phyloP scores from a whole-genome alignment of 345 rosid genomes.

The Durio zibethinus region DNA sequence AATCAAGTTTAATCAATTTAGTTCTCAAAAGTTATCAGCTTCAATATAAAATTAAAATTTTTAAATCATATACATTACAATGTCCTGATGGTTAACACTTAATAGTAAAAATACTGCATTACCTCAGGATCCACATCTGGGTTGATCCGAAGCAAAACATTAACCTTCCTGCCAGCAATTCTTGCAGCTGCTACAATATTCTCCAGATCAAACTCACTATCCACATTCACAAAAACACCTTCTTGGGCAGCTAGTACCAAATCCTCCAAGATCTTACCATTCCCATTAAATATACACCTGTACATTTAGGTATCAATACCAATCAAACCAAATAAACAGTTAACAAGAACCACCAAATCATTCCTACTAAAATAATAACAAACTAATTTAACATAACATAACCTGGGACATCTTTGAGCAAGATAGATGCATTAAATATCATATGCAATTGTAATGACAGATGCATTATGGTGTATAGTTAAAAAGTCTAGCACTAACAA shows the following conservation, averaged over 20 bases:
- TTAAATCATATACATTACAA: neutral
- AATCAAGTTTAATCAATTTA: neutral
- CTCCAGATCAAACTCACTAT: conserved; percentile 95
- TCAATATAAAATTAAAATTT: neutral
- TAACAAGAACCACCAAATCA: neutral
- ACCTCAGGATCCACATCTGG: conserved; percentile 99
- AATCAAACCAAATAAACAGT: conserved; percentile 3
- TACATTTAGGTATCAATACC: neutral
- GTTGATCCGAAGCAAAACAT: conserved; percentile 92
- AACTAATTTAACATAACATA: neutral
- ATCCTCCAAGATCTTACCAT: conserved; percentile 91
- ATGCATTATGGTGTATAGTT: neutral
- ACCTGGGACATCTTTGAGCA: neutral
- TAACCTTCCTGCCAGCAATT: conserved; percentile 79
- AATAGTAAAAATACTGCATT: neutral
- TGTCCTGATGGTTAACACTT: neutral
- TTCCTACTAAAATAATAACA: conserved; percentile 5
- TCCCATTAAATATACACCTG: conserved; percentile 97
- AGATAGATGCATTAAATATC: neutral
- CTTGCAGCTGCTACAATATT: conserved; percentile 88
- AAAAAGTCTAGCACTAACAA: neutral
- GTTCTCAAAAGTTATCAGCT: neutral
- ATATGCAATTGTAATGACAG: neutral
- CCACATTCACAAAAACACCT: conserved; percentile 95
- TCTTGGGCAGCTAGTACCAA: conserved; percentile 89